These are phyloP conservation scores for Pogostemon cablin DNA, from an alignment of 257 asterid genomes.

Conservation along the genomic window DNA sequence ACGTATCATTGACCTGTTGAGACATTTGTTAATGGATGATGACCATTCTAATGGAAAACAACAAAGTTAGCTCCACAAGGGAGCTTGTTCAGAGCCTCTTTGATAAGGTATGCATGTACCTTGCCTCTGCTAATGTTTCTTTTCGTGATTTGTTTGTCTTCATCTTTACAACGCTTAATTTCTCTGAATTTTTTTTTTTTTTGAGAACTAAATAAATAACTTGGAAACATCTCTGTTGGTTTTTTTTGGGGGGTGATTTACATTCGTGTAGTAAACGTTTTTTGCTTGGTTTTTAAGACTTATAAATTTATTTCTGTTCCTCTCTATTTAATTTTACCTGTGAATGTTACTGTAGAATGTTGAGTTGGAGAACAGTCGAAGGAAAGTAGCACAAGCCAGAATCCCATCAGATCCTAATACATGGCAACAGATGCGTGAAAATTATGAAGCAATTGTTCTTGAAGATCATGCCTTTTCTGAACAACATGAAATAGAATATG, in stretches of 20 bases:
- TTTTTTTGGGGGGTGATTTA: too few species aligned
- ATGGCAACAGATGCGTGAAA: constrained; percentile 89
- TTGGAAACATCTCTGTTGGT: too few species aligned
- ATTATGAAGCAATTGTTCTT: constrained; percentile 74
- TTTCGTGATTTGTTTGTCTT: constrained; percentile 1
- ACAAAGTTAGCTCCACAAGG: constrained; percentile 46
- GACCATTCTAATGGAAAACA: constrained; percentile 72
- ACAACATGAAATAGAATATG: constrained; percentile 73
- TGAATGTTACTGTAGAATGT: constrained; percentile 46
- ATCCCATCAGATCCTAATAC: constrained; percentile 79
- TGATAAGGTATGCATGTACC: constrained; percentile 51
- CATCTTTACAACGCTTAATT: background rate
- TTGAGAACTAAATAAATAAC: background rate
- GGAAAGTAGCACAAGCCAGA: constrained; percentile 72
- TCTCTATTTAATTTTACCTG: constrained; percentile 6
- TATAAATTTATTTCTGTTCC: constrained; percentile 3
- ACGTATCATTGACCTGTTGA: background rate
- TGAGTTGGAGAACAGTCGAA: constrained; percentile 71
- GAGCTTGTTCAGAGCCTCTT: constrained; percentile 67
- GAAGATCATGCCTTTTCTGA: constrained; percentile 84
- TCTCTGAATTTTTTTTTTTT: background rate
- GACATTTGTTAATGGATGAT: constrained; percentile 52
- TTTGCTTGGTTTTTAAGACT: background rate
- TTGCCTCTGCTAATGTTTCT: background rate
- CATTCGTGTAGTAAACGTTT: too few species aligned